phyloP scores from a whole-genome alignment of 768 basidiomycete species.

The Gloeostereum incarnatum region DNA sequence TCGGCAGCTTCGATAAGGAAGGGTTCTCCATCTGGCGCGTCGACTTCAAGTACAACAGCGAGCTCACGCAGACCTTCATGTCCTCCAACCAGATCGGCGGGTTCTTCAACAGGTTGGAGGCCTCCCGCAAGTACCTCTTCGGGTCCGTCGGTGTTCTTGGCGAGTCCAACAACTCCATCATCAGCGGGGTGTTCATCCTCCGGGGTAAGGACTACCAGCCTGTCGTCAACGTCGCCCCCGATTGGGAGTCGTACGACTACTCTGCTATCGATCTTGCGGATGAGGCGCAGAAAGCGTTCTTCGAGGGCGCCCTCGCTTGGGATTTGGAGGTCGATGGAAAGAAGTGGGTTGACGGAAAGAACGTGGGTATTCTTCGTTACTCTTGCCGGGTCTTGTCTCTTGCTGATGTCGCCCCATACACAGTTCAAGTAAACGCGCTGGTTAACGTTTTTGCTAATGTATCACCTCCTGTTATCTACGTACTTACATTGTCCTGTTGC shows the following conservation, averaged over 20 bases:
- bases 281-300: constrained; percentile 76
- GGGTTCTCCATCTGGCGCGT: constrained; percentile 90
- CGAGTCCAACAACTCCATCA: constrained; percentile 62
- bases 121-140: constrained; percentile 93
- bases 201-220: constrained; percentile 65
- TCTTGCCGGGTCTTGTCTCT: constrained; percentile 6
- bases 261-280: constrained; percentile 68
- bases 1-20: constrained; percentile 67
- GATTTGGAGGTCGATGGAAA: constrained; percentile 84
- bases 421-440: constrained; percentile 29
- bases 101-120: constrained; percentile 98
- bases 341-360: constrained; percentile 88
- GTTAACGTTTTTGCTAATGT: too few species aligned
- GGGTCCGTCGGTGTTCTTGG: constrained; percentile 91
- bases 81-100: constrained; percentile 90
- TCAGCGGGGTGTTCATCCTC: constrained; percentile 73
- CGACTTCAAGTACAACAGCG: constrained; percentile 95
- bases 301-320: constrained; percentile 92
- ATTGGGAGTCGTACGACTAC: constrained; percentile 86
- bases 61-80: constrained; percentile 91
- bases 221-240: constrained; percentile 76
- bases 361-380: constrained; percentile 41
- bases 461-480: too few species aligned
- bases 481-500: too few species aligned
- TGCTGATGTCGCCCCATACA: constrained; percentile 2